These are phyloP conservation scores for Mortierella sp. DNA, from an alignment of 371 early-diverging fungal genomes.

Conservation along the genomic window DNA sequence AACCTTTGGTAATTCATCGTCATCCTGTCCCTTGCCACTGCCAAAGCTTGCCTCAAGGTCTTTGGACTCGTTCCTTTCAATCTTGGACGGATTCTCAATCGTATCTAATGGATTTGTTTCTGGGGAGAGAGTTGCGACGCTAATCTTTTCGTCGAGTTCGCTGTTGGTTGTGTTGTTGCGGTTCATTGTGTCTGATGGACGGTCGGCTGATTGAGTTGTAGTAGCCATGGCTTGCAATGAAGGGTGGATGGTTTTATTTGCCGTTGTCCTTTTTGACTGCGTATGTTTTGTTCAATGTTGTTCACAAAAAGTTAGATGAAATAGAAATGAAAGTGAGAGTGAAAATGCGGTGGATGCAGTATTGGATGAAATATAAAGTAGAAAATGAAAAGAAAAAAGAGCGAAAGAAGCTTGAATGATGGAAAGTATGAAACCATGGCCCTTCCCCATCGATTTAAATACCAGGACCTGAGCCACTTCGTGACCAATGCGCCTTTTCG, in stretches of 20 bases:
- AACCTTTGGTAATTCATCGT: background rate
- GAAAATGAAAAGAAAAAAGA: background rate
- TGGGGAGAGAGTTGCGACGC: background rate
- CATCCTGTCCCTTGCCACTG: background rate
- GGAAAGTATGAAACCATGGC: background rate
- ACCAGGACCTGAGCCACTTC: background rate
- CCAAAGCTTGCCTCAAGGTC: background rate
- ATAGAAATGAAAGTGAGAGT: background rate
- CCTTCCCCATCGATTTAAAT: background rate
- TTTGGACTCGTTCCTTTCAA: background rate
- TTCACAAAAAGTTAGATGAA: background rate
- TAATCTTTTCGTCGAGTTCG: background rate
- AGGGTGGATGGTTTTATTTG: background rate
- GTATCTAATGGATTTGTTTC: background rate
- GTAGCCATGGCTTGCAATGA: background rate
- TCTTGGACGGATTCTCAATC: background rate
- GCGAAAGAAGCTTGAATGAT: background rate
- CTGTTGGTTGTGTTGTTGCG: background rate
- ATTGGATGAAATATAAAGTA: background rate
- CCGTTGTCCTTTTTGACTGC: background rate
- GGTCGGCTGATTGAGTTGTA: background rate
- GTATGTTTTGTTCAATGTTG: background rate
- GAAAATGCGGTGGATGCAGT: background rate
- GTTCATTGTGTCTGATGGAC: background rate
- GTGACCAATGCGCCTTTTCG: background rate